These are phyloP conservation scores for Paracoccidioides brasiliensis DNA, from an alignment of 2,329 filamentous ascomycete genomes.

Conservation along the genomic window DNA sequence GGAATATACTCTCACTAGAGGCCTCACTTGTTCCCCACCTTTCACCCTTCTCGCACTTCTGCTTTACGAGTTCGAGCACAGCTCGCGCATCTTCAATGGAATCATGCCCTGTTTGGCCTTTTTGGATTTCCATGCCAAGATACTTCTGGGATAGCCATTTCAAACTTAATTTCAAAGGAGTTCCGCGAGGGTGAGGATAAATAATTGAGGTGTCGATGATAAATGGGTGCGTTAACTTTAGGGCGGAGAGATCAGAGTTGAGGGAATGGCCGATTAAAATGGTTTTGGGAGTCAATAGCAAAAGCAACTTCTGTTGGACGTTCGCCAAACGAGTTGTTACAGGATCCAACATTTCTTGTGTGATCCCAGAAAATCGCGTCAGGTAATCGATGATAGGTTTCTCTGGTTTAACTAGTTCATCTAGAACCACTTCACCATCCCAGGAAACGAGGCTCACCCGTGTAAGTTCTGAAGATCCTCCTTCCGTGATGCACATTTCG, in stretches of 20 bases:
- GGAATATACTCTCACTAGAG: constrained; percentile 79
- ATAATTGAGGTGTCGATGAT: constrained; percentile 84
- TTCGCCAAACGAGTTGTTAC: constrained; percentile 74
- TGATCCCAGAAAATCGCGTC: constrained; percentile 86
- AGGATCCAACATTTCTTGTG: constrained; percentile 63
- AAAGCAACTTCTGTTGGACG: constrained; percentile 64
- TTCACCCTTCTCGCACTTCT: constrained; percentile 89
- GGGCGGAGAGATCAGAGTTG: constrained; percentile 53
- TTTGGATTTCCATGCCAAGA: constrained; percentile 76
- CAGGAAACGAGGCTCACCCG: constrained; percentile 78
- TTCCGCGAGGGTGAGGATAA: constrained; percentile 79
- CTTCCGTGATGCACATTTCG: constrained; percentile 89
- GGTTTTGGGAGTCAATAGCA: constrained; percentile 44
- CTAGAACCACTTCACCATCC: constrained; percentile 69
- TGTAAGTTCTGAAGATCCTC: constrained; percentile 68
- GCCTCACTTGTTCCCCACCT: constrained; percentile 70
- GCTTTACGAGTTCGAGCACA: constrained; percentile 82
- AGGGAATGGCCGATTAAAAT: constrained; percentile 37
- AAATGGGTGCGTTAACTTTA: constrained; percentile 81
- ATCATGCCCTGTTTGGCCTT: constrained; percentile 67
- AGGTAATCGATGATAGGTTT: constrained; percentile 87
- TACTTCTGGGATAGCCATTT: constrained; percentile 85
- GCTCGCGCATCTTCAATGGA: constrained; percentile 85
- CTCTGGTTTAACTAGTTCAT: constrained; percentile 83
- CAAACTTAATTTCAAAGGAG: constrained; percentile 77